phyloP scores from a whole-genome alignment of 2,329 filamentous ascomycete genomes.

The Blumeriella jaapii region DNA sequence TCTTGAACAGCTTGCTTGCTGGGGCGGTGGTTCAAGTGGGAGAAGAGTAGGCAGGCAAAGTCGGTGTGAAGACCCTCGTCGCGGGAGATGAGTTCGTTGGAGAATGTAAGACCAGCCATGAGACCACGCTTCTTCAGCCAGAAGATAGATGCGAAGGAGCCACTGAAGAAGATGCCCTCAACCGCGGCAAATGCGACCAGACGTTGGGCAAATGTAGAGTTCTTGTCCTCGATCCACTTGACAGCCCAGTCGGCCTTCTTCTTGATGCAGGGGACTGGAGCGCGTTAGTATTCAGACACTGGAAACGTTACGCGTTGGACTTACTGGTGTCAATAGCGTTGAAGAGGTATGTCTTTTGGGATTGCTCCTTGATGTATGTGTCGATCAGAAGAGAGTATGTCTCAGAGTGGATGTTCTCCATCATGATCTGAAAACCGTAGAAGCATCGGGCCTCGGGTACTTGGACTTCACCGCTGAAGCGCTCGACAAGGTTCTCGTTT shows the following conservation, averaged over 20 bases:
- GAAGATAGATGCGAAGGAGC: conserved; percentile 97
- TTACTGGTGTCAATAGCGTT: conserved; percentile 96
- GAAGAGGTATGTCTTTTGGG: conserved; percentile 88
- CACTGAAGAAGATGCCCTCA: conserved; percentile 99
- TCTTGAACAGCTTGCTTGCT: conserved; percentile 67
- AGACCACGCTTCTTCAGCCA: conserved; percentile 99
- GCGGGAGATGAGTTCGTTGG: conserved; percentile 98
- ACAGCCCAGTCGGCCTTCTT: conserved; percentile 99
- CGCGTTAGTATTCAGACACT: conserved; percentile 21
- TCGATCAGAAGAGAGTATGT: conserved; percentile 99
- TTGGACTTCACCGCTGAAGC: conserved; percentile 94
- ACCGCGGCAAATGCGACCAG: conserved; percentile 95
- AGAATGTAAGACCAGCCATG: conserved; percentile 97
- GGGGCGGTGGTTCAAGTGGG: conserved; percentile 89
- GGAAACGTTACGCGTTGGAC: conserved; percentile 25
- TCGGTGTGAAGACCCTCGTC: conserved; percentile 99
- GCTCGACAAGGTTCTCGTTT: conserved; percentile 98
- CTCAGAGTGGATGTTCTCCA: conserved; percentile 99
- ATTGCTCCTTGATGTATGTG: conserved; percentile 97
- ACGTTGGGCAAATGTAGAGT: conserved; percentile 90
- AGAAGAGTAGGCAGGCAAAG: conserved; percentile 95
- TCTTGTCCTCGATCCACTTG: conserved; percentile 83
- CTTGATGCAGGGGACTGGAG: conserved; percentile 78
- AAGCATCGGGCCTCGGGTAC: conserved; percentile 98
- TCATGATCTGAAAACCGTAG: conserved; percentile 99